Percentiles rank a stretch among this genome's conserved stretches.
phyloP scores from a whole-genome alignment of 83 land plant species.

The Diphasiastrum complanatum region DNA sequence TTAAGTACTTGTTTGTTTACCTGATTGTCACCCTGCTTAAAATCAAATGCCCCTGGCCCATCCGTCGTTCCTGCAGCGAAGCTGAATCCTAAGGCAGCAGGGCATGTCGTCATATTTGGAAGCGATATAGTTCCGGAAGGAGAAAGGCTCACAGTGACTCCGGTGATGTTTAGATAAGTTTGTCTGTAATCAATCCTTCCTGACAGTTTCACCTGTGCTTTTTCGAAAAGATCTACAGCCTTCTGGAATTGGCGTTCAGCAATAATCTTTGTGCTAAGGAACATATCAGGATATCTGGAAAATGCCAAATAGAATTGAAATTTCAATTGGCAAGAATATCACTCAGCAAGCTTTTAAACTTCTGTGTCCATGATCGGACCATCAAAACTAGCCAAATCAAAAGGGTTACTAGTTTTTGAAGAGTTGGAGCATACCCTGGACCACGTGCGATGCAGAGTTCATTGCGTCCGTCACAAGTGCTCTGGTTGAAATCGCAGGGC shows the following conservation, averaged over 20 bases:
- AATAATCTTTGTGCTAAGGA: slow-evolving; percentile 4
- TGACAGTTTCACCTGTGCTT: background rate
- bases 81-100: too few species aligned
- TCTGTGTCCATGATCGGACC: too few species aligned
- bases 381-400: too few species aligned
- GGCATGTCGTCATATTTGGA: background rate
- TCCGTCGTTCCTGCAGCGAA: too few species aligned
- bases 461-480: slow-evolving; percentile 2
- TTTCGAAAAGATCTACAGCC: background rate
- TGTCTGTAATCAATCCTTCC: slow-evolving; percentile 1
- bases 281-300: slow-evolving; percentile 3
- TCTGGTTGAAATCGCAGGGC: slow-evolving; percentile 5
- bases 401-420: too few species aligned
- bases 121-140: too few species aligned
- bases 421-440: background rate
- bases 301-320: background rate
- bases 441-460: background rate
- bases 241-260: background rate
- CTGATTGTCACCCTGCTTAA: too few species aligned
- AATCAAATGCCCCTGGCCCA: too few species aligned
- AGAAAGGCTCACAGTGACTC: background rate
- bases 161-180: background rate
- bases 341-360: too few species aligned
- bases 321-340: too few species aligned
- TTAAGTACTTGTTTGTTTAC: too few species aligned